Evolutionary conservation across 345 rosid species (phyloP).

Genomic region (Syzygium aqueum): DNA sequence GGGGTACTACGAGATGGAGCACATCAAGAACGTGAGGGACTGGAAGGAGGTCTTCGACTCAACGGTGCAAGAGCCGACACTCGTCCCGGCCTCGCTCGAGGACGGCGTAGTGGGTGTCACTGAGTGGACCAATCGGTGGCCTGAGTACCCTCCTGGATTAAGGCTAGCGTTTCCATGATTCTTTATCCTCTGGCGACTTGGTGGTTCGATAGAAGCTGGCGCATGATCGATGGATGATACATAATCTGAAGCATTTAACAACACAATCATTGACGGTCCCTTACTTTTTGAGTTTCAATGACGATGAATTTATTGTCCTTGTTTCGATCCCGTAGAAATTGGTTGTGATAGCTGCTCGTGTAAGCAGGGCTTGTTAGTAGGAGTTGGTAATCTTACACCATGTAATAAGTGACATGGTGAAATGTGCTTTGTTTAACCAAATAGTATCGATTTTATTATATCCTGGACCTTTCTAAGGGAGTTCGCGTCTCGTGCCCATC

Average conservation of each 20-base stretch:
- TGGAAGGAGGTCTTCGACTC: constrained; percentile 67
- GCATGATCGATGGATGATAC: not conserved
- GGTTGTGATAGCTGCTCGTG: no score
- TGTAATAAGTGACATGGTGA: not conserved
- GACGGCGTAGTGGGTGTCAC: constrained; percentile 16
- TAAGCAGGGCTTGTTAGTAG: not conserved
- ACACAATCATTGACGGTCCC: no score
- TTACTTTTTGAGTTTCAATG: no score
- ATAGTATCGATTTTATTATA: not conserved
- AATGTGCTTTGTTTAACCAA: not conserved
- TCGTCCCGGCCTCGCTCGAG: constrained; percentile 36
- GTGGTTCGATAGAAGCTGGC: not conserved
- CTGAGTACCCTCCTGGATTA: constrained; percentile 34
- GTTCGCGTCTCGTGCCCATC: not conserved
- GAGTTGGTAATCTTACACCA: not conserved
- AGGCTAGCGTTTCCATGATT: constrained; percentile 28
- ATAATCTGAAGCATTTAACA: no score
- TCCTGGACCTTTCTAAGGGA: not conserved
- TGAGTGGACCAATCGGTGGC: constrained; percentile 44
- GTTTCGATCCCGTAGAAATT: no score
- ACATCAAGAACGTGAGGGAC: constrained; percentile 52
- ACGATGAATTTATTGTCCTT: no score
- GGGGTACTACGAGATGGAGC: constrained; percentile 58
- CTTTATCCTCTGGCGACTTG: not conserved
- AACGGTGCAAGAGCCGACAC: constrained; percentile 30